Evolutionary conservation across 1,284 basidiomycete species (phyloP).

Genomic region (Clitocybe nebularis): DNA sequence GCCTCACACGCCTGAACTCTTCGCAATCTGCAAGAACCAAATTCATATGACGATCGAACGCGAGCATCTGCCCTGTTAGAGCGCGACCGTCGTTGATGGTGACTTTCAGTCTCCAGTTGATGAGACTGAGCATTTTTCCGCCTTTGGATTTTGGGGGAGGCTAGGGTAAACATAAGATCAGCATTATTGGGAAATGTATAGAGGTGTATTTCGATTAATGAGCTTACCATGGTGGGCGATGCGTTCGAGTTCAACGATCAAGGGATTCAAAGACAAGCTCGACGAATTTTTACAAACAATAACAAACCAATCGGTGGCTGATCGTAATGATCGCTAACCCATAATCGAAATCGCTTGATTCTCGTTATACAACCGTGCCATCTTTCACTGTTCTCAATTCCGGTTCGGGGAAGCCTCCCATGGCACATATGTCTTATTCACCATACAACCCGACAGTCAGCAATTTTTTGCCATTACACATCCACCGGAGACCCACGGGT

Average conservation of each 20-base stretch:
- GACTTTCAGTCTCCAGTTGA: constrained; percentile 97
- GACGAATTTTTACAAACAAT: constrained; percentile 27
- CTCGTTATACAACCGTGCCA: neutral
- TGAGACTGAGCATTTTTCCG: constrained; percentile 95
- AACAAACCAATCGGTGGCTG: constrained; percentile 22
- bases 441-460: too few relatives aligned
- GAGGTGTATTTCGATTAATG: neutral
- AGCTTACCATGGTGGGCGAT: constrained; percentile 59
- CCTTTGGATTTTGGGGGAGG: constrained; percentile 94
- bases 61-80: constrained; percentile 97
- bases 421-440: neutral
- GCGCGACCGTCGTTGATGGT: constrained; percentile 98
- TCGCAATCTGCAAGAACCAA: constrained; percentile 97
- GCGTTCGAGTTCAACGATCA: constrained; percentile 22
- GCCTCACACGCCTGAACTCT: constrained; percentile 87
- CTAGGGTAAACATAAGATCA: constrained; percentile 32
- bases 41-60: constrained; percentile 99
- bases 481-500: neutral
- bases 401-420: neutral
- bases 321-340: neutral
- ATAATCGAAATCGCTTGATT: neutral
- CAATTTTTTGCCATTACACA: neutral
- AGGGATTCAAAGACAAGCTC: constrained; percentile 15
- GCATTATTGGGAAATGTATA: too few relatives aligned
- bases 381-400: neutral